These are phyloP conservation scores for Diaporthe helianthi DNA, from an alignment of 2,329 filamentous ascomycete species.

Conservation along the genomic window DNA sequence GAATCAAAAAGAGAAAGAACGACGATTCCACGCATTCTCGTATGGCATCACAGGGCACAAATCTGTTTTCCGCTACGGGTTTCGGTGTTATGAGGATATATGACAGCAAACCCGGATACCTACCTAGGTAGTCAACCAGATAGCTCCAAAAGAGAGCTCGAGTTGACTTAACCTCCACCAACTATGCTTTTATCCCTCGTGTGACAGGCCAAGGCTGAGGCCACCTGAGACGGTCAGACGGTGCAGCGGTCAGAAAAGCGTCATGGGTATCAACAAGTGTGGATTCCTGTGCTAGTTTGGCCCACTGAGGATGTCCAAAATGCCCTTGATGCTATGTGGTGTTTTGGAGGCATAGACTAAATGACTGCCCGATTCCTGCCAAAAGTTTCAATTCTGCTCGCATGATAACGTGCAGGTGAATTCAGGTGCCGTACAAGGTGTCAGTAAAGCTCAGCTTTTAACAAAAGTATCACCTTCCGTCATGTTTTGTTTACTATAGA, in stretches of 20 bases:
- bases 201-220: constrained; percentile 16
- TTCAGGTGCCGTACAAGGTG: background rate
- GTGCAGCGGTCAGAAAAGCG: background rate
- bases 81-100: constrained; percentile 37
- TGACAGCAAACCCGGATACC: constrained; percentile 34
- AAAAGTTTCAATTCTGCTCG: background rate
- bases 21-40: constrained; percentile 32
- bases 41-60: constrained; percentile 35
- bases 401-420: too few species aligned
- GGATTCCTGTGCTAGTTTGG: background rate
- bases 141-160: constrained; percentile 36
- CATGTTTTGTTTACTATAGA: too few species aligned
- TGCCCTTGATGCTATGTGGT: background rate
- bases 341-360: constrained; percentile 4
- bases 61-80: constrained; percentile 36
- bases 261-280: background rate
- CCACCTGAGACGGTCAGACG: background rate
- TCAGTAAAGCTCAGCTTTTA: background rate
- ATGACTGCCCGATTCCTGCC: background rate
- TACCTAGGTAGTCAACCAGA: constrained; percentile 36
- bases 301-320: background rate
- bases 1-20: constrained; percentile 28
- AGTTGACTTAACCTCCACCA: constrained; percentile 34
- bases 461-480: background rate
- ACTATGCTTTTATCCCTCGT: constrained; percentile 1